phyloP scores from a whole-genome alignment of 2,329 filamentous ascomycete species.

The Cordyceps javanica region DNA sequence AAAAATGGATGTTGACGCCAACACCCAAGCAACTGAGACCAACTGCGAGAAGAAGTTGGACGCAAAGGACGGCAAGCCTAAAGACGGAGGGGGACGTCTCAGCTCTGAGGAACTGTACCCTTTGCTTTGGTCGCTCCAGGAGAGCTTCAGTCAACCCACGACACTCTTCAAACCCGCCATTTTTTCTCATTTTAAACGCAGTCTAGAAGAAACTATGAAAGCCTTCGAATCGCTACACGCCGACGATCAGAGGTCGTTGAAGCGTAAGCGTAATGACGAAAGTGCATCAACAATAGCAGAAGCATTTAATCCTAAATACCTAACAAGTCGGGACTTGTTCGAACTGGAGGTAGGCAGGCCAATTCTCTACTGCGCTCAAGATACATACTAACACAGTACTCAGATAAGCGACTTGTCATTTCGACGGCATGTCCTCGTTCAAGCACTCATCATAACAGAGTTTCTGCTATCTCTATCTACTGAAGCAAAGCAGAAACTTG shows the following conservation, averaged over 20 bases:
- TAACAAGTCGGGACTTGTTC: slow-evolving; percentile 95
- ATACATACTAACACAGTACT: slow-evolving; percentile 16
- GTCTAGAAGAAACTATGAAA: slow-evolving; percentile 60
- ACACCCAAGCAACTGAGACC: slow-evolving; percentile 29
- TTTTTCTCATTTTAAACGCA: slow-evolving; percentile 75
- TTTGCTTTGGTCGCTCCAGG: slow-evolving; percentile 88
- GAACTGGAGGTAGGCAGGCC: slow-evolving; percentile 67
- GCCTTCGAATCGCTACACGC: slow-evolving; percentile 43
- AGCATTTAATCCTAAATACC: slow-evolving; percentile 89
- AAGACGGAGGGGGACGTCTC: slow-evolving; percentile 46
- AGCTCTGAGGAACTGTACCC: slow-evolving; percentile 75
- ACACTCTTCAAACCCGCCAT: slow-evolving; percentile 66
- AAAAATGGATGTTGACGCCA: slow-evolving; percentile 60
- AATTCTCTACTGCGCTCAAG: no score
- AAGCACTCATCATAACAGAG: slow-evolving; percentile 89
- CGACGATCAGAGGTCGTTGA: slow-evolving; percentile 46
- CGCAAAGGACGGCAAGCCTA: slow-evolving; percentile 31
- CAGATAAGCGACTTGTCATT: slow-evolving; percentile 92
- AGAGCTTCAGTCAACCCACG: slow-evolving; percentile 86
- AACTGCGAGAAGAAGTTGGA: background rate
- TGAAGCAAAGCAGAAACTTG: slow-evolving; percentile 72
- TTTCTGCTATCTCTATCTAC: slow-evolving; percentile 88
- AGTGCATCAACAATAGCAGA: slow-evolving; percentile 45
- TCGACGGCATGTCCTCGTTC: slow-evolving; percentile 86
- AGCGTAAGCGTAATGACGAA: slow-evolving; percentile 60